Conservation (phyloP, 176 grass and related monocot species). For the Urochloa ruziziensis region DNA sequence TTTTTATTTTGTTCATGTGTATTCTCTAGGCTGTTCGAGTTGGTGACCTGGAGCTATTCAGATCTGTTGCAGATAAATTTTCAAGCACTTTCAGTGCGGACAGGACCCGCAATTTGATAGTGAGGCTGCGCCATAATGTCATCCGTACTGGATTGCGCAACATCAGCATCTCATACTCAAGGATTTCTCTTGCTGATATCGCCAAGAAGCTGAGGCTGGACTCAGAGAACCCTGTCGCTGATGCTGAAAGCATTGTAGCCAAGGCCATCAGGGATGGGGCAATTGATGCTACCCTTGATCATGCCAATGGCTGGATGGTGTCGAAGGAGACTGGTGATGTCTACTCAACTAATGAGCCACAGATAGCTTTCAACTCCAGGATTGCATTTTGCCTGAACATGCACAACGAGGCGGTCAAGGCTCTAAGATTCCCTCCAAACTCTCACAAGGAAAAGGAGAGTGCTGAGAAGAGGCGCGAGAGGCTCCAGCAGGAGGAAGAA, state of each 20-base stretch:
- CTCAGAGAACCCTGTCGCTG: conserved; percentile 58
- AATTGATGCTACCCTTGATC: conserved; percentile 83
- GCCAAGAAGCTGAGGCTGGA: conserved; percentile 77
- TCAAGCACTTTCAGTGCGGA: conserved; percentile 67
- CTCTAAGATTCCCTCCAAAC: conserved; percentile 75
- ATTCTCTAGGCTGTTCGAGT: conserved; percentile 72
- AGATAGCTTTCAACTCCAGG: conserved; percentile 69
- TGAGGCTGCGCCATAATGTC: conserved; percentile 78
- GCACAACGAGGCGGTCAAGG: conserved; percentile 81
- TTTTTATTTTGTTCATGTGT: conserved; percentile 3
- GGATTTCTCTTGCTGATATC: conserved; percentile 80
- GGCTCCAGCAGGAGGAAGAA: conserved; percentile 88
- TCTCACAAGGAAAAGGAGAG: conserved; percentile 89
- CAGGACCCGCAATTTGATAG: conserved; percentile 71
- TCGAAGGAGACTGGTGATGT: conserved; percentile 81
- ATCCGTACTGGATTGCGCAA: conserved; percentile 89
- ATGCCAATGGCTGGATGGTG: conserved; percentile 76
- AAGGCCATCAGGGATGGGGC: conserved; percentile 84
- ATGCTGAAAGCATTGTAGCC: conserved; percentile 82
- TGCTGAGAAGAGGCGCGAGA: conserved; percentile 76
- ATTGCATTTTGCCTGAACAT: conserved; percentile 93
- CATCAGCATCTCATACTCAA: conserved; percentile 76
- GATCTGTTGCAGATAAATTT: conserved; percentile 73
- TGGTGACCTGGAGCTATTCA: conserved; percentile 78
- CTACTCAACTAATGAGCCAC: conserved; percentile 90